phyloP scores from a whole-genome alignment of 768 basidiomycete genomes.

The Wakefieldia striispora region DNA sequence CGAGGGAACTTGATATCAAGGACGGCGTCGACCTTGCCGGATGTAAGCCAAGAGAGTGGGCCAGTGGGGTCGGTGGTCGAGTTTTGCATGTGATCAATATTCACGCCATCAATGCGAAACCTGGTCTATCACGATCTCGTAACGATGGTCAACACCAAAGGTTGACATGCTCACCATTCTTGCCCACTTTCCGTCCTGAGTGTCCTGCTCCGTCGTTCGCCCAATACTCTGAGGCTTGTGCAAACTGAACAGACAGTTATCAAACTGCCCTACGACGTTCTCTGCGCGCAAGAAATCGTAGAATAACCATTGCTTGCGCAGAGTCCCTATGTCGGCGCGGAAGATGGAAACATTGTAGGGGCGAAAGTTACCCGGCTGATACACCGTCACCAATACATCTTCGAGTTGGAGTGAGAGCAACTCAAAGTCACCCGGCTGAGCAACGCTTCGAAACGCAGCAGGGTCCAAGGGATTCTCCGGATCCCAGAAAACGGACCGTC shows the following conservation, averaged over 20 bases:
- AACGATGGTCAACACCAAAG: background rate
- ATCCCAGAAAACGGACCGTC: slow-evolving; percentile 84
- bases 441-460: slow-evolving; percentile 71
- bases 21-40: slow-evolving; percentile 95
- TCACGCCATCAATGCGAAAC: slow-evolving; percentile 94
- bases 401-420: slow-evolving; percentile 87
- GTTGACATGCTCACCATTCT: slow-evolving; percentile 66
- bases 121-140: slow-evolving; percentile 59
- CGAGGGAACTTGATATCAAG: slow-evolving; percentile 97
- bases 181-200: slow-evolving; percentile 80
- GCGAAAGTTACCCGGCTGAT: slow-evolving; percentile 90
- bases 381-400: slow-evolving; percentile 90
- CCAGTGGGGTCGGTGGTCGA: slow-evolving; percentile 72
- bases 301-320: slow-evolving; percentile 93
- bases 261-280: slow-evolving; percentile 94
- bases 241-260: slow-evolving; percentile 95
- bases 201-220: slow-evolving; percentile 80
- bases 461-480: slow-evolving; percentile 79
- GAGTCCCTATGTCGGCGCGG: slow-evolving; percentile 77
- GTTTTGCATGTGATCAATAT: slow-evolving; percentile 91
- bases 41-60: slow-evolving; percentile 96
- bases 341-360: slow-evolving; percentile 93
- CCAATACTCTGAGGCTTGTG: slow-evolving; percentile 97
- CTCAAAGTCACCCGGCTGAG: slow-evolving; percentile 84
- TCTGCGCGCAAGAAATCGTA: slow-evolving; percentile 91